Evolutionary conservation across 202 grass and related monocot genomes (phyloP).

Genomic region (Digitaria exilis): DNA sequence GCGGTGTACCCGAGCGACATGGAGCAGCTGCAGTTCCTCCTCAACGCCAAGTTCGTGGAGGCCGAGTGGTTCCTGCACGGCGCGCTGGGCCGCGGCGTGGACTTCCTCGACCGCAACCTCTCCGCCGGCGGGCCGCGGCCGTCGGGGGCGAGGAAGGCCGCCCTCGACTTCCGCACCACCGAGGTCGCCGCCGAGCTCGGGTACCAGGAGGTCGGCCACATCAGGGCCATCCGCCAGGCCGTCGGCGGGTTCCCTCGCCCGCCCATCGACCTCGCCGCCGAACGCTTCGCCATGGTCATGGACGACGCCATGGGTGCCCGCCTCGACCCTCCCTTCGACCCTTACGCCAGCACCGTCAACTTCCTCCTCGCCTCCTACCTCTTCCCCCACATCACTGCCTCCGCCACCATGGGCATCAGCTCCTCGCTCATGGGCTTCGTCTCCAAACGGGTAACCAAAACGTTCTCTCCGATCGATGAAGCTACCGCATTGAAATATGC

Average conservation of each 20-base stretch:
- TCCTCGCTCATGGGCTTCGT: slow-evolving; percentile 54
- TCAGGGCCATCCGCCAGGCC: slow-evolving; percentile 53
- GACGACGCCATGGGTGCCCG: slow-evolving; percentile 62
- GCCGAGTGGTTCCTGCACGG: slow-evolving; percentile 85
- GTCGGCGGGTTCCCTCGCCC: slow-evolving; percentile 78
- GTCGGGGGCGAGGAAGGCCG: slow-evolving; percentile 40
- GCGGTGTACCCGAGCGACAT: slow-evolving; percentile 60
- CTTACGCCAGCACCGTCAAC: slow-evolving; percentile 59
- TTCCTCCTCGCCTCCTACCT: slow-evolving; percentile 89
- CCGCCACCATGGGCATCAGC: slow-evolving; percentile 60
- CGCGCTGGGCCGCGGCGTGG: slow-evolving; percentile 58
- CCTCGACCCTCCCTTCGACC: slow-evolving; percentile 75
- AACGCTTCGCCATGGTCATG: slow-evolving; percentile 63
- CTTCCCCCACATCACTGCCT: slow-evolving; percentile 67
- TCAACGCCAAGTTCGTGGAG: slow-evolving; percentile 86
- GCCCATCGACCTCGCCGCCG: slow-evolving; percentile 53
- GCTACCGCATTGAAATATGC: no score
- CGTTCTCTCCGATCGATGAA: background rate
- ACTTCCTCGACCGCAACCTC: slow-evolving; percentile 55
- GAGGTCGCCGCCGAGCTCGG: slow-evolving; percentile 71
- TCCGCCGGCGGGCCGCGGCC: slow-evolving; percentile 47
- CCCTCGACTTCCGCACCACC: slow-evolving; percentile 61
- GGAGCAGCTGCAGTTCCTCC: slow-evolving; percentile 74
- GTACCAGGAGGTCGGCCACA: slow-evolving; percentile 83
- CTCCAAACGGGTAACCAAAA: slow-evolving; percentile 50